These are phyloP conservation scores for Gleditsia sinensis DNA, from an alignment of 306 rosid genomes.

Conservation along the genomic window DNA sequence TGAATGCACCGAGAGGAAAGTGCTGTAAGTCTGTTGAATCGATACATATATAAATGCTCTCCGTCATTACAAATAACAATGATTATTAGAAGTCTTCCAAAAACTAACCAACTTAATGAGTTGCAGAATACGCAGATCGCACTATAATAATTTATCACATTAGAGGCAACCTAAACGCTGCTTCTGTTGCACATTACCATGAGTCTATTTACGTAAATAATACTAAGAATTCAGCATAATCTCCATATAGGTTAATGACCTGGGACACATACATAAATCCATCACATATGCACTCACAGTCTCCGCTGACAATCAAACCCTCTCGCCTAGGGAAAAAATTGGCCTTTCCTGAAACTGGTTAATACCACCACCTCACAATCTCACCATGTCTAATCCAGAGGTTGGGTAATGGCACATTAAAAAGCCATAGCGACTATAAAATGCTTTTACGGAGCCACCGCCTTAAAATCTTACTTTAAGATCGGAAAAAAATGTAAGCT, in stretches of 20 bases:
- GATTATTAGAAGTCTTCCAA: not conserved
- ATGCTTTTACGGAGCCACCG: not conserved
- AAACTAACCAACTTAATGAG: not conserved
- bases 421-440: not conserved
- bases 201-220: not conserved
- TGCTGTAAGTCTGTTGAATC: not conserved
- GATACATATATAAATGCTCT: not conserved
- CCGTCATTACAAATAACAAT: not conserved
- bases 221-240: not conserved
- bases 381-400: not conserved
- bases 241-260: not conserved
- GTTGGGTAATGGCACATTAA: not conserved
- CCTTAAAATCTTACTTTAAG: not conserved
- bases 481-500: not conserved
- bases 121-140: not conserved
- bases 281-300: not conserved
- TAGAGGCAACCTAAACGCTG: not conserved
- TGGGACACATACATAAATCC: constrained; percentile 8
- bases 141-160: not conserved
- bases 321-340: not conserved
- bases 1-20: not conserved
- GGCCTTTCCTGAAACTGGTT: not conserved
- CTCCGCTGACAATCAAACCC: not conserved
- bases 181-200: not conserved
- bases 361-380: not conserved